Evolutionary conservation across 768 basidiomycete species (phyloP).

Genomic region (Lentinula sp.): DNA sequence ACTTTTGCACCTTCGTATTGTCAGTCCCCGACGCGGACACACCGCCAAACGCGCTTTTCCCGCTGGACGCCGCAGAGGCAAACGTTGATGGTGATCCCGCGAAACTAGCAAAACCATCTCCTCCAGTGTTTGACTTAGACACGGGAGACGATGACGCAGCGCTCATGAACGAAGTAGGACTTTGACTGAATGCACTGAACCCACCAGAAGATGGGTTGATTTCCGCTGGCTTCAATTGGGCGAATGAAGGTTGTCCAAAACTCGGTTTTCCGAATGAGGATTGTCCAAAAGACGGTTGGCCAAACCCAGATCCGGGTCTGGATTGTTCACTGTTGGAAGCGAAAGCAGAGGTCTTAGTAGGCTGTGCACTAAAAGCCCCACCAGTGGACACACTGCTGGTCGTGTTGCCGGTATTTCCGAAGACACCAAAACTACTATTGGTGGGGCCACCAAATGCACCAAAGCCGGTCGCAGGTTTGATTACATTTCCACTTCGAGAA

Average conservation of each 20-base stretch:
- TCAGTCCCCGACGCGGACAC: neutral
- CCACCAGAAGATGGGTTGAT: neutral
- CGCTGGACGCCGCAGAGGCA: constrained; percentile 10
- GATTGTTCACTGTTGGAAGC: constrained; percentile 14
- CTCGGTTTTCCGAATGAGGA: constrained; percentile 30
- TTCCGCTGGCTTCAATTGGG: constrained; percentile 9
- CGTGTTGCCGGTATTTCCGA: constrained; percentile 22
- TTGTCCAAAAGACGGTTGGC: constrained; percentile 30
- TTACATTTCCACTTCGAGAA: constrained; percentile 10
- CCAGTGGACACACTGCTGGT: constrained; percentile 25
- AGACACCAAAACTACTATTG: constrained; percentile 18
- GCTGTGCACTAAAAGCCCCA: constrained; percentile 18
- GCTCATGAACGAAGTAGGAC: neutral
- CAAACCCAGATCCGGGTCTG: constrained; percentile 18
- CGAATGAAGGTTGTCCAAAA: constrained; percentile 20
- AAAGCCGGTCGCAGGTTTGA: constrained; percentile 29
- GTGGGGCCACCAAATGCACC: constrained; percentile 16
- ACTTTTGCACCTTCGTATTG: neutral
- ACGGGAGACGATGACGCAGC: constrained; percentile 1
- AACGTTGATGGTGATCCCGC: constrained; percentile 22
- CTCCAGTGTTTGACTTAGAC: constrained; percentile 10
- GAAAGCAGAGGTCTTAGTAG: constrained; percentile 5
- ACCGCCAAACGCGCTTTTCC: neutral
- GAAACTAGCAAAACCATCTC: constrained; percentile 9
- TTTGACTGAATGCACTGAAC: constrained; percentile 5